phyloP scores from a whole-genome alignment of 1,284 basidiomycete genomes.

The Rhodotorula sp. region DNA sequence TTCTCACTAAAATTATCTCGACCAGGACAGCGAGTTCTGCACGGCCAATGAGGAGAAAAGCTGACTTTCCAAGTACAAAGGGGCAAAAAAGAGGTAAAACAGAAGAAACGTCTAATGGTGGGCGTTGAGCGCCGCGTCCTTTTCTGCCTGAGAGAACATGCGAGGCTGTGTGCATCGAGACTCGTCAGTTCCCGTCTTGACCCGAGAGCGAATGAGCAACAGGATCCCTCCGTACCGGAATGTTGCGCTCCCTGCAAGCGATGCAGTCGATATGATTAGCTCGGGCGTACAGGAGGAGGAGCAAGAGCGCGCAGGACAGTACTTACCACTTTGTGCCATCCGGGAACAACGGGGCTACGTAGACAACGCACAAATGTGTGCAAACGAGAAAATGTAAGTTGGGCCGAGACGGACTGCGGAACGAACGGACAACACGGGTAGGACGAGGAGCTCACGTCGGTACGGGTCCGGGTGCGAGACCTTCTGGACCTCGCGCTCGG shows the following conservation, averaged over 20 bases:
- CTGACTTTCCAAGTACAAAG: background rate
- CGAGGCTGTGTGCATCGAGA: constrained; percentile 20
- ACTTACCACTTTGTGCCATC: constrained; percentile 46
- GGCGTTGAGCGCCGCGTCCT: constrained; percentile 41
- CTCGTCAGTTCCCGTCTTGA: background rate
- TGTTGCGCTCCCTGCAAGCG: constrained; percentile 43
- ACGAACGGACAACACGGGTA: background rate
- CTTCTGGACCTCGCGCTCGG: constrained; percentile 42
- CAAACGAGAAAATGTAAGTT: background rate
- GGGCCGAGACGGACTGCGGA: background rate
- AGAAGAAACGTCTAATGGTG: constrained; percentile 19
- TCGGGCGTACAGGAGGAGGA: background rate
- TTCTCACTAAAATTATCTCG: no score
- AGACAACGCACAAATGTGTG: background rate
- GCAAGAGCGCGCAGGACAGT: rapidly evolving
- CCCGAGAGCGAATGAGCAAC: background rate
- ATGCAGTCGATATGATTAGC: background rate
- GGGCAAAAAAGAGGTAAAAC: background rate
- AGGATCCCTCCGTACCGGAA: constrained; percentile 34
- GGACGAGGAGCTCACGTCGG: constrained; percentile 37
- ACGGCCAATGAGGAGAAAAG: background rate
- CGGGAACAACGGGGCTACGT: constrained; percentile 41
- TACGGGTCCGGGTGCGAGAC: constrained; percentile 46
- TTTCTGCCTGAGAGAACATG: constrained; percentile 43
- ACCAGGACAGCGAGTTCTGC: no score